phyloP scores from a whole-genome alignment of 306 rosid genomes.

The Cyamopsis tetragonoloba region DNA sequence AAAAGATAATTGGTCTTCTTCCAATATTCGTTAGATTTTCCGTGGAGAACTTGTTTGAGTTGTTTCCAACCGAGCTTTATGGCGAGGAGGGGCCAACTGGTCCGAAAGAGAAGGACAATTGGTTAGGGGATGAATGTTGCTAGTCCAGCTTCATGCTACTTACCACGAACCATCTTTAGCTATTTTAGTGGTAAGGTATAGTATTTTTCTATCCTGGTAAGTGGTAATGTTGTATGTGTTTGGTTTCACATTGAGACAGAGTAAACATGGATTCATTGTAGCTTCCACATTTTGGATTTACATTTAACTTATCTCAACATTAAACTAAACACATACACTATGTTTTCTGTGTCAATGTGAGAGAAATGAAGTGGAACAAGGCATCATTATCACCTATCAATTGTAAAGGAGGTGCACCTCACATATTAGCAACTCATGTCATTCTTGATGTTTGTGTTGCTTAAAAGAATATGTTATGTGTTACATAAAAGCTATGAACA shows the following conservation, averaged over 20 bases:
- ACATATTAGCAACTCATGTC: not conserved
- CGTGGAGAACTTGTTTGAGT: slow-evolving; percentile 63
- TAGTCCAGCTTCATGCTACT: slow-evolving; percentile 23
- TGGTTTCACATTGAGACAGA: too few species aligned
- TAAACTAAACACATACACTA: too few species aligned
- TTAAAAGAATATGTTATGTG: not conserved
- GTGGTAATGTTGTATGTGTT: too few species aligned
- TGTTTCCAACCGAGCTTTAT: slow-evolving; percentile 85
- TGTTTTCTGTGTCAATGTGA: not conserved
- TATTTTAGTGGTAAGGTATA: too few species aligned
- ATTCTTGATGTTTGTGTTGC: slow-evolving; percentile 15
- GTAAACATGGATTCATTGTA: too few species aligned
- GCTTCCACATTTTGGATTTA: too few species aligned
- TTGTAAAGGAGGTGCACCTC: slow-evolving; percentile 27
- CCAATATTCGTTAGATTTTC: slow-evolving; percentile 80
- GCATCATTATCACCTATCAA: not conserved
- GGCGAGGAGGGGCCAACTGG: slow-evolving; percentile 98
- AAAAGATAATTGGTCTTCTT: slow-evolving; percentile 65
- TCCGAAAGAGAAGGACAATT: slow-evolving; percentile 86
- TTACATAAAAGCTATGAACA: too few species aligned
- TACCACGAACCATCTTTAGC: not conserved
- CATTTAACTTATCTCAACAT: too few species aligned
- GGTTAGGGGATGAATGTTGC: slow-evolving; percentile 85
- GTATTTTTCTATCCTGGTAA: too few species aligned
- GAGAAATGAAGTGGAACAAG: not conserved